phyloP scores from a whole-genome alignment of 805 yeast species.

The Myxozyma mucilagina region DNA sequence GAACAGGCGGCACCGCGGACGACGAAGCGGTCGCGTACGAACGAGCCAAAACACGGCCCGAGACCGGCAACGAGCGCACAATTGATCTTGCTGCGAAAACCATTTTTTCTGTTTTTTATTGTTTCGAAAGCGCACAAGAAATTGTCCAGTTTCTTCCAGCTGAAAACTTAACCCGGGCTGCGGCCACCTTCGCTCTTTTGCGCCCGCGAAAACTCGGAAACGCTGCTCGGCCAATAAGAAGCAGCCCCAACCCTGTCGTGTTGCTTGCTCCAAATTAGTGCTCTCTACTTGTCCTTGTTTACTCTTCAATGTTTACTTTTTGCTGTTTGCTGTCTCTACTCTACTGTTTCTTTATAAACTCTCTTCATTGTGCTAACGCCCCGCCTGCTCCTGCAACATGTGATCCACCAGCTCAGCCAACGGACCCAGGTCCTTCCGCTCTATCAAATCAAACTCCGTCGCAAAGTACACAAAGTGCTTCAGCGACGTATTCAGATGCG shows the following conservation, averaged over 20 bases:
- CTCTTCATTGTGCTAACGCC: too few species aligned
- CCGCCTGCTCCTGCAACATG: conserved; percentile 47
- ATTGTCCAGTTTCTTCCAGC: too few species aligned
- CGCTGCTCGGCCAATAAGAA: too few species aligned
- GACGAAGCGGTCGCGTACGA: conserved; percentile 39
- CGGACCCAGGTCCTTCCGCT: conserved; percentile 87
- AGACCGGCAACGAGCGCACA: conserved; percentile 18
- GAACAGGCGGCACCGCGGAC: conserved; percentile 66
- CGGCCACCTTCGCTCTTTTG: not conserved
- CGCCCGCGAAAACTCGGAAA: too few species aligned
- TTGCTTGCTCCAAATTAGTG: too few species aligned
- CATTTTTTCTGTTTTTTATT: not conserved
- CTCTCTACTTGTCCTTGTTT: too few species aligned
- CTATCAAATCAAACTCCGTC: conserved; percentile 76
- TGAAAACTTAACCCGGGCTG: not conserved
- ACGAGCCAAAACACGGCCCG: conserved; percentile 21
- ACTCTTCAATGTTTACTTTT: too few species aligned
- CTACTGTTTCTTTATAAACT: too few species aligned
- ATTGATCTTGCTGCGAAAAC: conserved; percentile 21
- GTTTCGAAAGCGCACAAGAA: not conserved
- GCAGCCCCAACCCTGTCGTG: too few species aligned
- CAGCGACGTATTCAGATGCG: conserved; percentile 88
- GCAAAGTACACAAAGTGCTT: conserved; percentile 90
- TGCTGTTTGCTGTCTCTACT: too few species aligned
- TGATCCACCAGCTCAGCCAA: conserved; percentile 75